Base-by-base conservation (phyloP, 2,329 filamentous ascomycete genomes). In the Penicillium sclerotigenum region DNA sequence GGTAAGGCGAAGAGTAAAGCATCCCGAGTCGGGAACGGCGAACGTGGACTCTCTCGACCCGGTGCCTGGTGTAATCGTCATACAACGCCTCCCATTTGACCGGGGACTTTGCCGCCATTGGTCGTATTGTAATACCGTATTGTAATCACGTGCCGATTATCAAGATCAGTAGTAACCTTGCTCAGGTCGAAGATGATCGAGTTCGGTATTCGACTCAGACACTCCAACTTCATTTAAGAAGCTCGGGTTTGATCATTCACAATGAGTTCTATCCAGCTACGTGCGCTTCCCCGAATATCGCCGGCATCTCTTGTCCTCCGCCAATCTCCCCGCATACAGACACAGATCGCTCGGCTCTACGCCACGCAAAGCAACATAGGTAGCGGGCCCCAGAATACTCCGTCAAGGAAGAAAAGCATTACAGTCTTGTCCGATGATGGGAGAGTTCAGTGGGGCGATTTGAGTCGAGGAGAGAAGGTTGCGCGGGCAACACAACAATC, bases 341-440 rank as follows among this genome's bases (percentile, higher is more conserved):
- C 59, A 36, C 61, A 61, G 47, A 55, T 67, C 49, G 58, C 55
- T 47, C 80, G 84, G 67, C 71, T 74, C 48, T 88, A 87, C 75
- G 82, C 86, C 58, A 86, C 84, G 42, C 80, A 87, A 47, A 82
- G 77, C 57, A 77, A 76, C 57, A 64, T 80, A 33, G 71, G 68
- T 18, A 57, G 65, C 59, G 58, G 71, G 22, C 64, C 80, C 13
- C 68, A 75, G 13, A 71, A 85, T 26, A 83, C 81, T 5, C 54
- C 64, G n/a, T 53, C 56, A 47, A 66, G 65, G 60, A 82, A 90
- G 52, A 86, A 83, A 67, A 81, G 86, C 37, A 86, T 97, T 26
- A 96, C 91, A 0, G 83, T 93, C 0, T 87, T 92, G 67, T 94
- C 91, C 65, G 93, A 97, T 65, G 88, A 91, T 68, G 93, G 93